These are phyloP conservation scores for Xylaria nigripes DNA, from an alignment of 495 filamentous ascomycete genomes.

Conservation along the genomic window DNA sequence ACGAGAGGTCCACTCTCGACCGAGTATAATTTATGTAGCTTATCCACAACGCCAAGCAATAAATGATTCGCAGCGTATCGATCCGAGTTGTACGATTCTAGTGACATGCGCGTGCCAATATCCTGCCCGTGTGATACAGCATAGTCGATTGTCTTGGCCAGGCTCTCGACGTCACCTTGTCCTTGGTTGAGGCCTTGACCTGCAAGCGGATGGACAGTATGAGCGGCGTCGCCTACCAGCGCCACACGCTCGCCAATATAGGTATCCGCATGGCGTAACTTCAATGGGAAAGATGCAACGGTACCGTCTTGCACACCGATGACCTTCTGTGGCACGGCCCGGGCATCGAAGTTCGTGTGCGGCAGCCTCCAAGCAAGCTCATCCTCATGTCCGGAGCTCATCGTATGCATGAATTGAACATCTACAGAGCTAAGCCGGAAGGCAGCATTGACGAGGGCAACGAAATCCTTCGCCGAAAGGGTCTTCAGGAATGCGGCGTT, in stretches of 20 bases:
- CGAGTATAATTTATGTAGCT: conserved; percentile 87
- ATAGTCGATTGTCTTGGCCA: conserved; percentile 63
- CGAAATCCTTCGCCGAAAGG: conserved; percentile 60
- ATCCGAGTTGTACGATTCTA: conserved; percentile 72
- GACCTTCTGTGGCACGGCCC: conserved; percentile 42
- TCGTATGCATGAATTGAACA: conserved; percentile 66
- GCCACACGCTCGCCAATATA: conserved; percentile 86
- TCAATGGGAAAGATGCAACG: conserved; percentile 85
- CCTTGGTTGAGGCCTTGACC: conserved; percentile 95
- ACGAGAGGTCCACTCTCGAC: conserved; percentile 68
- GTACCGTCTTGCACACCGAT: conserved; percentile 65
- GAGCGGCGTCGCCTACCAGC: conserved; percentile 87
- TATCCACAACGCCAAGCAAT: conserved; percentile 81
- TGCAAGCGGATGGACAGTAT: conserved; percentile 88
- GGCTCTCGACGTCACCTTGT: conserved; percentile 71
- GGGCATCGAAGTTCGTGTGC: conserved; percentile 49
- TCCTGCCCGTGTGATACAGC: conserved; percentile 79
- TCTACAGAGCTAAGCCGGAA: conserved; percentile 77
- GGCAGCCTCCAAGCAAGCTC: conserved; percentile 77
- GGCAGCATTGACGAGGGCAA: conserved; percentile 85
- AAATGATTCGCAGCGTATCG: conserved; percentile 77
- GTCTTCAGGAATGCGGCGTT: conserved; percentile 75
- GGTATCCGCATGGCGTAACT: conserved; percentile 81
- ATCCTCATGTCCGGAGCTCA: conserved; percentile 52
- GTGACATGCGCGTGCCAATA: conserved; percentile 59